Evolutionary conservation across 2,329 filamentous ascomycete genomes (phyloP), one percentile per base, ranked within the genome.

Genomic region (Colletotrichum sublineola): DNA sequence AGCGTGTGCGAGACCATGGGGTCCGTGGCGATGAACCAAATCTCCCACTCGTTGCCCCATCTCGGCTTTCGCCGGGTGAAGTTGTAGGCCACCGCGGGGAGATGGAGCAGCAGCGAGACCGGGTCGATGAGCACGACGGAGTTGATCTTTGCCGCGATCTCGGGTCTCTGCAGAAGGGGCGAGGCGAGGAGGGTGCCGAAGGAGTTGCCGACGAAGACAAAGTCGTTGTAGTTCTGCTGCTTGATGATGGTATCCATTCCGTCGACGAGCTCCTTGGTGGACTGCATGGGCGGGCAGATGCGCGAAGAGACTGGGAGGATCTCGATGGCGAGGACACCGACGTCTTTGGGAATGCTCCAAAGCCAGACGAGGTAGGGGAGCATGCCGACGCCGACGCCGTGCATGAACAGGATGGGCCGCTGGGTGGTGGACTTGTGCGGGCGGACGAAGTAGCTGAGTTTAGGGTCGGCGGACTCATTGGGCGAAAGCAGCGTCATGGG

Each of bases 11-110:
- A 87, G 1, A 93, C 88, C 7, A 90, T 90, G 40, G 90, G 88
- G 74, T 94, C 92, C 64, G 87, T 91, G 15, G 90, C 92, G 78
- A 93, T 92, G 76, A 92, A 94, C 85, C 89, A 92, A 15, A 94
- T 82, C 78, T 92, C 88, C 83, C 89, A 91, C 79, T 94, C 91
- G 75, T 92, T 93, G 29, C 92, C 90, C 73, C 71, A 82, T 77
- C 74, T 81, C 1, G 89, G 89, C 65, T 74, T 78, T 31, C 88
- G 82, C 73, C 86, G 82, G 11, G 88, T 91, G 77, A 94, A 94
- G 80, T 94, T 94, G 84, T 90, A 93, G 7, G 91, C 90, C 33
- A 94, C 90, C 72, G 92, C 86, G 1, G 92, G 92, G 42, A 92
- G 85, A 77, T 94, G 92, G 46, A 94, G 84, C 67, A 93, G 81